Evolutionary conservation across 495 filamentous ascomycete genomes (phyloP).

Genomic region (Xylaria flabelliformis): DNA sequence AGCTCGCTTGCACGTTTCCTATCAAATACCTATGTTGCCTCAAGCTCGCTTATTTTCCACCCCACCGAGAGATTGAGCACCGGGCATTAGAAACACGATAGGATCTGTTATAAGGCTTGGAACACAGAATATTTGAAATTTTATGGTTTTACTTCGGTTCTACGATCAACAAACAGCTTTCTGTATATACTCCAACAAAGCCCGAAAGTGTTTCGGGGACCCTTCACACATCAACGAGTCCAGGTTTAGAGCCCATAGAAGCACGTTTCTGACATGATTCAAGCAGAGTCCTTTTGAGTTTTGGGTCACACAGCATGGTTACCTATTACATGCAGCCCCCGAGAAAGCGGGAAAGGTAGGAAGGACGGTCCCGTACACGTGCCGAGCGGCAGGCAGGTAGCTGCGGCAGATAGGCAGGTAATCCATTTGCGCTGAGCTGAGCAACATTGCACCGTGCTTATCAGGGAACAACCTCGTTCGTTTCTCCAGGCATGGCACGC

Average conservation of each 20-base stretch:
- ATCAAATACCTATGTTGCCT: neutral
- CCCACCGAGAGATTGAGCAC: neutral
- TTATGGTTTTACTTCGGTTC: neutral
- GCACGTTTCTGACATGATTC: neutral
- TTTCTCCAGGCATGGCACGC: neutral
- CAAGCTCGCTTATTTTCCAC: neutral
- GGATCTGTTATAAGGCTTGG: neutral
- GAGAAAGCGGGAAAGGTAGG: slow-evolving; percentile 1
- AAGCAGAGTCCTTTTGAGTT: neutral
- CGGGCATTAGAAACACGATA: neutral
- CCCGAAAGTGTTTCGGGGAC: neutral
- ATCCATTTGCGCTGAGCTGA: slow-evolving; percentile 11
- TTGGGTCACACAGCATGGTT: slow-evolving; percentile 11
- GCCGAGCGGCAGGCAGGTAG: slow-evolving; percentile 6
- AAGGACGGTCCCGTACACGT: slow-evolving; percentile 9
- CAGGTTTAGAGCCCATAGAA: neutral
- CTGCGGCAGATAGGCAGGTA: neutral
- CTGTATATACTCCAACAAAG: neutral
- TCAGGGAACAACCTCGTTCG: slow-evolving; percentile 8
- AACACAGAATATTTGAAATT: neutral
- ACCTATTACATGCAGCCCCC: neutral
- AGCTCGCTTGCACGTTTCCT: neutral
- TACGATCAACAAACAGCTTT: neutral
- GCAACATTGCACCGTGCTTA: slow-evolving; percentile 22
- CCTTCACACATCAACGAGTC: neutral